Conservation (phyloP, 495 filamentous ascomycete species). For the Penicillium malachiteum region DNA sequence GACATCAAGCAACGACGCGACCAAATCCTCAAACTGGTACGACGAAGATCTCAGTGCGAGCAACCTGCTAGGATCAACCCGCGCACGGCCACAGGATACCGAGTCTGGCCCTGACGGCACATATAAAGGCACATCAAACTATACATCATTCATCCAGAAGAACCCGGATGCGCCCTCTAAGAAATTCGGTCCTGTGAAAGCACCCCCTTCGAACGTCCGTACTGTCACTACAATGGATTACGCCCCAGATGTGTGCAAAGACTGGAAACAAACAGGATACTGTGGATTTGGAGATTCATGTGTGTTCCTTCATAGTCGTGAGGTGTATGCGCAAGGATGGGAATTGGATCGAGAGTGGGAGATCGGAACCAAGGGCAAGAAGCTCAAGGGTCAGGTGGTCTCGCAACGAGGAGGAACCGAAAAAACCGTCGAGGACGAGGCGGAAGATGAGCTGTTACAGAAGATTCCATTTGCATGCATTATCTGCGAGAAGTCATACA, state of each 20-base stretch:
- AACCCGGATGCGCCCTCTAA: slow-evolving; percentile 75
- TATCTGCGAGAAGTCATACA: slow-evolving; percentile 82
- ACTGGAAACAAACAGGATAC: slow-evolving; percentile 81
- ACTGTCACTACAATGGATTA: slow-evolving; percentile 90
- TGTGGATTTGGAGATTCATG: slow-evolving; percentile 53
- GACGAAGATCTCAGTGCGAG: slow-evolving; percentile 60
- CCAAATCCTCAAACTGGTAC: slow-evolving; percentile 88
- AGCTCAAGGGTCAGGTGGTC: slow-evolving; percentile 58
- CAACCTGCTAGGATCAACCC: slow-evolving; percentile 64
- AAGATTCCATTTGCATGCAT: slow-evolving; percentile 95
- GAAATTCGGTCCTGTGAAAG: slow-evolving; percentile 81
- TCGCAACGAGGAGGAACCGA: slow-evolving; percentile 49
- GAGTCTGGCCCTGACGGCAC: slow-evolving; percentile 55
- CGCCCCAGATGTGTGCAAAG: slow-evolving; percentile 93
- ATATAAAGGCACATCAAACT: slow-evolving; percentile 73
- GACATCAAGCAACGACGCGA: slow-evolving; percentile 78
- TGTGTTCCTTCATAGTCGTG: slow-evolving; percentile 83
- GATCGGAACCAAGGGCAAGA: slow-evolving; percentile 72
- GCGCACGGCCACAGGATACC: slow-evolving; percentile 27
- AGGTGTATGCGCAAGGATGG: slow-evolving; percentile 93
- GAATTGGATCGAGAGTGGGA: slow-evolving; percentile 95
- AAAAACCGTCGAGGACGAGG: slow-evolving; percentile 52
- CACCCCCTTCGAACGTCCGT: slow-evolving; percentile 77
- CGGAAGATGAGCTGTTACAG: slow-evolving; percentile 72
- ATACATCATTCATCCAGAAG: slow-evolving; percentile 73